Evolutionary conservation across 2,329 filamentous ascomycete species (phyloP).

Genomic region (Triangularia setosa): DNA sequence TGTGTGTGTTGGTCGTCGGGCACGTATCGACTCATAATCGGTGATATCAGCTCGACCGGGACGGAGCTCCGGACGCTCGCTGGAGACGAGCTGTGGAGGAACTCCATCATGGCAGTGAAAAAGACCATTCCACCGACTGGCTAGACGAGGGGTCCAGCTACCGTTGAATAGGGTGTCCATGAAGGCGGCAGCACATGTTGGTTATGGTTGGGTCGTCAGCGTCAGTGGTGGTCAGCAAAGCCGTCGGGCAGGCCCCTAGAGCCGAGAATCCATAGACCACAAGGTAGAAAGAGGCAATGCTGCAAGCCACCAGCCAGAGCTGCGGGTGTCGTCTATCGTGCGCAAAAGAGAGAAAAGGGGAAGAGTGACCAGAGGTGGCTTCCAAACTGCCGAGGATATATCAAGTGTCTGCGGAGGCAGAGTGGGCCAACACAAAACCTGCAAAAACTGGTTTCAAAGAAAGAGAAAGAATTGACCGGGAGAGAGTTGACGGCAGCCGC

Average conservation of each 20-base stretch:
- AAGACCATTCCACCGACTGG: not conserved
- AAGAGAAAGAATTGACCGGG: not conserved
- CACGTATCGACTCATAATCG: not conserved
- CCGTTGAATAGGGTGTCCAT: slow-evolving; percentile 2
- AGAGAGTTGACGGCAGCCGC: not conserved
- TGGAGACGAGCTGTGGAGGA: not conserved
- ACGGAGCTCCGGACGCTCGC: not conserved
- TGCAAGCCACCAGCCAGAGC: not conserved
- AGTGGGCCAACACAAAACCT: not conserved
- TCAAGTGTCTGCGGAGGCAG: not conserved
- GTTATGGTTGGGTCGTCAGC: not conserved
- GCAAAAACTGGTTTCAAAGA: not conserved
- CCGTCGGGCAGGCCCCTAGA: not conserved
- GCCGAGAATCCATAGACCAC: not conserved
- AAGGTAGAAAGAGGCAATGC: not conserved
- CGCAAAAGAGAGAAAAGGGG: not conserved
- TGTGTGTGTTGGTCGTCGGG: not conserved
- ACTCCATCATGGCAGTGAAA: not conserved
- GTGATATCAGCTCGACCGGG: not conserved
- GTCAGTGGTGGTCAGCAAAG: not conserved
- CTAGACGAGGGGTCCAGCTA: slow-evolving; percentile 8
- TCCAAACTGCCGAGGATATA: not conserved
- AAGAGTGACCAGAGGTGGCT: not conserved
- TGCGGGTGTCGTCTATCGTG: not conserved
- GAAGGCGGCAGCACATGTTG: slow-evolving; percentile 3